Conservation (phyloP, 2,329 filamentous ascomycete species). For the Lecanoromycetidae sp. region DNA sequence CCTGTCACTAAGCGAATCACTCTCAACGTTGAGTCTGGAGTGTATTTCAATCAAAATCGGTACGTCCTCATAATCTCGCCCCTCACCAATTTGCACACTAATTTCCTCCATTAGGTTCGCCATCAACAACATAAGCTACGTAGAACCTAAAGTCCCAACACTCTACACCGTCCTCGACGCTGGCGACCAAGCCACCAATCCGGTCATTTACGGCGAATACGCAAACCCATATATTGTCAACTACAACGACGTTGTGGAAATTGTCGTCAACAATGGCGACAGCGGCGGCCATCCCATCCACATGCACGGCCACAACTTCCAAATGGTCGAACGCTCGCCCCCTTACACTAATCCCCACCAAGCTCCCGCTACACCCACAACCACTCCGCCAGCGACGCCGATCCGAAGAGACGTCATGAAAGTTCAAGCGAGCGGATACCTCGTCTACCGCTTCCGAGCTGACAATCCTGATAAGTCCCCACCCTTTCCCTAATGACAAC, state of each 20-base stretch:
- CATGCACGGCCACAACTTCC: constrained; percentile 66
- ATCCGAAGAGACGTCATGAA: constrained; percentile 3
- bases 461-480: background rate
- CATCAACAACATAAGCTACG: constrained; percentile 63
- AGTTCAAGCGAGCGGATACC: background rate
- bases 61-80: background rate
- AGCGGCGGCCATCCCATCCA: constrained; percentile 57
- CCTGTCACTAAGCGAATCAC: constrained; percentile 1
- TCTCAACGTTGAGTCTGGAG: constrained; percentile 1
- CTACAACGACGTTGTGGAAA: constrained; percentile 39
- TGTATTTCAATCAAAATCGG: background rate
- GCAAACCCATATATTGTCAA: constrained; percentile 57
- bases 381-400: background rate
- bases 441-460: background rate
- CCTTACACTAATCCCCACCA: constrained; percentile 26
- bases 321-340: constrained; percentile 37
- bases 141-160: constrained; percentile 61
- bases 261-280: constrained; percentile 22
- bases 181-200: constrained; percentile 41
- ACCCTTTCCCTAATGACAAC: background rate
- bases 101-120: constrained; percentile 13
- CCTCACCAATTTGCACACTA: background rate
- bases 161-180: constrained; percentile 63
- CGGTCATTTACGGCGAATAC: constrained; percentile 52
- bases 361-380: constrained; percentile 23